phyloP scores from a whole-genome alignment of 805 yeast genomes.

The Priceomyces melissophilus region DNA sequence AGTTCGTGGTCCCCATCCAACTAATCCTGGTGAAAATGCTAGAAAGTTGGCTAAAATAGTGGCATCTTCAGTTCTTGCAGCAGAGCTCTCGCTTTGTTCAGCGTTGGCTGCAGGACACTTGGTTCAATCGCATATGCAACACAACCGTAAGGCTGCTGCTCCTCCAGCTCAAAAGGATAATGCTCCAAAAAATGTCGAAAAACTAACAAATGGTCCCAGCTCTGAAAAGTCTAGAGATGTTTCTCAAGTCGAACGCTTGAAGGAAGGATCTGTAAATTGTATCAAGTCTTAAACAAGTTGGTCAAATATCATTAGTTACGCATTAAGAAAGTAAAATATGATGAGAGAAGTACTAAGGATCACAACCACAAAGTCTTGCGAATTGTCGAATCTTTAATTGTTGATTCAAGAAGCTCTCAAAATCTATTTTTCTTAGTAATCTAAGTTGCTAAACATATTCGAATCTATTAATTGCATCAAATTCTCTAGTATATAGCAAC shows the following conservation, averaged over 20 bases:
- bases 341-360: too few relatives aligned
- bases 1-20: conserved; percentile 92
- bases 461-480: too few relatives aligned
- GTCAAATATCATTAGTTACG: background rate
- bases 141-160: conserved; percentile 64
- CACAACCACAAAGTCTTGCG: too few relatives aligned
- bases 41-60: conserved; percentile 88
- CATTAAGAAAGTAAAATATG: too few relatives aligned
- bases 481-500: too few relatives aligned
- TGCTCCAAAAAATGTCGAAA: conserved; percentile 9
- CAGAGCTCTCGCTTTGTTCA: conserved; percentile 89
- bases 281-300: conserved; percentile 49
- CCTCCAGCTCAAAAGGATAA: background rate
- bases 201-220: conserved; percentile 21
- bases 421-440: too few relatives aligned
- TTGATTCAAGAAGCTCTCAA: too few relatives aligned
- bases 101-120: conserved; percentile 98
- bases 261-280: conserved; percentile 74
- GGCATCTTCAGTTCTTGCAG: conserved; percentile 94
- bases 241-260: conserved; percentile 42
- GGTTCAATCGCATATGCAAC: conserved; percentile 96
- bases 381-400: too few relatives aligned
- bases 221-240: conserved; percentile 14
- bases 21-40: conserved; percentile 91
- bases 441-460: too few relatives aligned